phyloP scores from a whole-genome alignment of 129 eudicot genomes.

The Flaveria sonorensis region DNA sequence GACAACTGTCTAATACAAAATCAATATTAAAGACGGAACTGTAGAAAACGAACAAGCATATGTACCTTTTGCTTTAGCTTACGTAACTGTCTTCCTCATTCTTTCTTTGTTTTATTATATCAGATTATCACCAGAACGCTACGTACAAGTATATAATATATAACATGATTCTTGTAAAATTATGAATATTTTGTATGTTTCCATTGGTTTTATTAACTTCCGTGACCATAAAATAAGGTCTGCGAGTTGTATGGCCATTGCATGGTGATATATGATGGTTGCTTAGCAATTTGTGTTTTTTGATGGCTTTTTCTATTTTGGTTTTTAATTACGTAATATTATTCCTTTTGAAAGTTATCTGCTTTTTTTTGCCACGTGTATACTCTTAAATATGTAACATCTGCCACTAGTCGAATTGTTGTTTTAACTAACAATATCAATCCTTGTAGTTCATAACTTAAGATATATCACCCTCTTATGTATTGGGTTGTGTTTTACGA shows the following conservation, averaged over 20 bases:
- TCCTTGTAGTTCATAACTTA: background rate
- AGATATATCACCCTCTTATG: background rate
- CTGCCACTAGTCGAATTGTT: constrained; percentile 8
- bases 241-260: background rate
- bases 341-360: background rate
- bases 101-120: no score
- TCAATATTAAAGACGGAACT: background rate
- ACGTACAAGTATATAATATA: background rate
- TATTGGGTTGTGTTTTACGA: background rate
- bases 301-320: background rate
- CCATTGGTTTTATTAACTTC: no score
- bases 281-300: constrained; percentile 1
- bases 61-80: no score
- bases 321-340: background rate
- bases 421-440: background rate
- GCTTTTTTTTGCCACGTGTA: constrained; percentile 8
- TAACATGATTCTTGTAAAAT: no score
- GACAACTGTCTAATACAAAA: no score
- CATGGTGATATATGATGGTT: constrained; percentile 5
- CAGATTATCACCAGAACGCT: background rate
- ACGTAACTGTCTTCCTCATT: no score
- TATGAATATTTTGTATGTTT: no score
- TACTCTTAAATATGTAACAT: constrained; percentile 11
- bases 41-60: no score
- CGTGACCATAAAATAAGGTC: background rate